These are phyloP conservation scores for Colletotrichum lini DNA, from an alignment of 2,329 filamentous ascomycete species.

Conservation along the genomic window DNA sequence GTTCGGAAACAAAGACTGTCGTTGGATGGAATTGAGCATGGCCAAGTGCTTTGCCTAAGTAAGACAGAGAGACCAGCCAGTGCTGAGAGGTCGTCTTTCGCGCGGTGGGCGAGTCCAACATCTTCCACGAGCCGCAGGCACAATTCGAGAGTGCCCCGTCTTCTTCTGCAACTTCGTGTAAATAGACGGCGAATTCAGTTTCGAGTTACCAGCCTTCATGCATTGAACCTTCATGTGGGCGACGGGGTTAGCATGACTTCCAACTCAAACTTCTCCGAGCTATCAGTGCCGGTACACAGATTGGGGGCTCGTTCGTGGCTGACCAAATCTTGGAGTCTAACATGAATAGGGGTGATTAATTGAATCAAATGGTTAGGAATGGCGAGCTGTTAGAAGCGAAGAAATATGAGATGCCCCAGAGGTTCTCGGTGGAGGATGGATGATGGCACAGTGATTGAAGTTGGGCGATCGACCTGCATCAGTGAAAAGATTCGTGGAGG, in stretches of 20 bases:
- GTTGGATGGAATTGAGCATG: background rate
- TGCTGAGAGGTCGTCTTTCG: background rate
- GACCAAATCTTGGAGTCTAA: background rate
- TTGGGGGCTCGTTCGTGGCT: background rate
- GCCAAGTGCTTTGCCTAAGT: no score
- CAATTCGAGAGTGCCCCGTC: background rate
- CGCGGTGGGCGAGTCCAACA: background rate
- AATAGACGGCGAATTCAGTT: background rate
- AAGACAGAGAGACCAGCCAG: no score
- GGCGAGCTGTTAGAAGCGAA: no score
- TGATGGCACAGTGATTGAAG: background rate
- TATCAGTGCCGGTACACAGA: background rate
- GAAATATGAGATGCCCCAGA: background rate
- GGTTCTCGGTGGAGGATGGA: background rate
- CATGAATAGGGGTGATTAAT: background rate
- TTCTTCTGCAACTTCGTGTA: background rate
- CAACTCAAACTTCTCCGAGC: background rate
- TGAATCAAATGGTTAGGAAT: background rate
- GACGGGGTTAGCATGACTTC: background rate
- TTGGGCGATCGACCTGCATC: background rate
- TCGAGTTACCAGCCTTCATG: no score
- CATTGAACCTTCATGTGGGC: background rate
- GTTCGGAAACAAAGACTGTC: no score
- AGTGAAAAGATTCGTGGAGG: background rate
- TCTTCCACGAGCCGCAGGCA: background rate